These are phyloP conservation scores for Evansstolkia leycettana DNA, from an alignment of 495 filamentous ascomycete species.

Conservation along the genomic window DNA sequence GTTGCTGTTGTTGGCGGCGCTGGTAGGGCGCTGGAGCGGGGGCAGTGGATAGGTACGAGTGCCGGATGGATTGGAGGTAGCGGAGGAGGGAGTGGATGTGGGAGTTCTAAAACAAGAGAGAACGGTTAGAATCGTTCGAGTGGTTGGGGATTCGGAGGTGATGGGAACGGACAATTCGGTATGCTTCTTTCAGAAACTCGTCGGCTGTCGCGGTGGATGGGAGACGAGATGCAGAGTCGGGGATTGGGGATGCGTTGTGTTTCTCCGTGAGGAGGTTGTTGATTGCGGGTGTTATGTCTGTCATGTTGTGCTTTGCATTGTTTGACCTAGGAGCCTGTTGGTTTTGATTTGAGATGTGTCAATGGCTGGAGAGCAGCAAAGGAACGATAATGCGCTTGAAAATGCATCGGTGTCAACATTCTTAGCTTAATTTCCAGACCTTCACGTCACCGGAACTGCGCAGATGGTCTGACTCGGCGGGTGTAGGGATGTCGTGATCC, in stretches of 20 bases:
- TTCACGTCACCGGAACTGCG: no score
- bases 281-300: constrained; percentile 51
- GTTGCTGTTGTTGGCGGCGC: constrained; percentile 28
- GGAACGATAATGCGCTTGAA: no score
- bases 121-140: constrained; percentile 1
- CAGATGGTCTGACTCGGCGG: no score
- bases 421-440: no score
- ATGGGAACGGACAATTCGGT: constrained; percentile 66
- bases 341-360: no score
- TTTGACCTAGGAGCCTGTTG: no score
- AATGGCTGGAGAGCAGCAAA: no score
- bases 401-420: no score
- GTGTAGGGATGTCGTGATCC: no score
- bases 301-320: constrained; percentile 18
- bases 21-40: constrained; percentile 28
- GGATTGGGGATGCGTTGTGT: constrained; percentile 6
- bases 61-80: constrained; percentile 73
- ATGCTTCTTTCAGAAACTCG: constrained; percentile 91
- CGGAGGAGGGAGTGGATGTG: constrained; percentile 65
- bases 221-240: background rate
- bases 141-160: constrained; percentile 4
- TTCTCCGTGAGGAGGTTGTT: constrained; percentile 41
- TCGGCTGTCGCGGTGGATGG: constrained; percentile 47
- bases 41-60: constrained; percentile 78
- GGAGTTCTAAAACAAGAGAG: constrained; percentile 47